phyloP scores from a whole-genome alignment of 1,284 basidiomycete species.

The Ceratobasidium sp. region DNA sequence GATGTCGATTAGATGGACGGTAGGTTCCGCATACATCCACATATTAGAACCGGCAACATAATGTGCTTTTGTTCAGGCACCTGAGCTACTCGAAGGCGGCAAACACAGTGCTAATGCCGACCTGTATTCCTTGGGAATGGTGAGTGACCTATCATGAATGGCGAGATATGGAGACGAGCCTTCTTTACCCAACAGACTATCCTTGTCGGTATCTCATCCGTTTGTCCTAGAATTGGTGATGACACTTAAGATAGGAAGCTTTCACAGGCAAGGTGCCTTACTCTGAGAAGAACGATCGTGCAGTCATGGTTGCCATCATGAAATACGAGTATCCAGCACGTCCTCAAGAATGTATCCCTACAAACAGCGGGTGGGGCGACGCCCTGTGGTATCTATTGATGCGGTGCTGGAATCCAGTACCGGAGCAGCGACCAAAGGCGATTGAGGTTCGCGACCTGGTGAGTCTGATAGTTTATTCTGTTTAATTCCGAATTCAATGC shows the following conservation, averaged over 20 bases:
- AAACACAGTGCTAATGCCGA: neutral
- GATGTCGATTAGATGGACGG: neutral
- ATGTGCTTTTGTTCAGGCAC: neutral
- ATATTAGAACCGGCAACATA: neutral
- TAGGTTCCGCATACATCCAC: neutral
- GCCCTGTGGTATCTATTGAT: neutral
- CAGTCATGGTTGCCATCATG: neutral
- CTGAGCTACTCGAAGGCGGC: neutral
- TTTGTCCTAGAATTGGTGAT: neutral
- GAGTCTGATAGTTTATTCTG: neutral
- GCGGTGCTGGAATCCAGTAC: neutral
- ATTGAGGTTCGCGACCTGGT: slow-evolving; percentile 11
- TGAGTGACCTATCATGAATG: neutral
- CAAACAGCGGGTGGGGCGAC: neutral
- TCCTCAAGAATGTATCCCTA: neutral
- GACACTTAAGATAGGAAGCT: neutral
- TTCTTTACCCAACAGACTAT: neutral
- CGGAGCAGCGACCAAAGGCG: slow-evolving; percentile 5
- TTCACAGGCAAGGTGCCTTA: slow-evolving; percentile 2
- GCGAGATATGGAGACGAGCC: too few species aligned
- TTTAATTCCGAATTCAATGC: neutral
- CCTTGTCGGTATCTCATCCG: neutral
- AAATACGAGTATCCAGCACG: neutral
- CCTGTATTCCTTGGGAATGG: slow-evolving; percentile 19
- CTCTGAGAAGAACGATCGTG: neutral